Conservation (phyloP, 495 filamentous ascomycete species). For the Aspergillus affinis region DNA sequence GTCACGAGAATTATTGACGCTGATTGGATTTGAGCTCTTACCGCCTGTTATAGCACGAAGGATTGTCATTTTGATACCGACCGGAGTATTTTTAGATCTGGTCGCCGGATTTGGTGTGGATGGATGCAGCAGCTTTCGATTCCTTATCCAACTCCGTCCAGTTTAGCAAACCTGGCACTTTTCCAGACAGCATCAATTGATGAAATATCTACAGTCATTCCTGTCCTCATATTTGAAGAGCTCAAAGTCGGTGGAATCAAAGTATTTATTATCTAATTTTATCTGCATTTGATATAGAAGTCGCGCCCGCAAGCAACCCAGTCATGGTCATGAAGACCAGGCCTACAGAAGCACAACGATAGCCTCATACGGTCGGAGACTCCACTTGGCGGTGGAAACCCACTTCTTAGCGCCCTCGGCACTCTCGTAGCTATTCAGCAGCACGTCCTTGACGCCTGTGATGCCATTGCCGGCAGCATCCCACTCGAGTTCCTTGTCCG, state of each 20-base stretch:
- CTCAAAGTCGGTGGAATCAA: neutral
- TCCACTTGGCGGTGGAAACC: slow-evolving; percentile 31
- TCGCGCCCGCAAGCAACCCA: neutral
- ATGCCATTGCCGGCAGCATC: slow-evolving; percentile 36
- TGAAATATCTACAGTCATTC: neutral
- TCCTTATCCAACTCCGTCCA: neutral
- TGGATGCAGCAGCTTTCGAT: neutral
- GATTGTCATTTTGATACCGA: too few species aligned
- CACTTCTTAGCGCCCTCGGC: slow-evolving; percentile 22
- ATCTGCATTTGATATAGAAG: neutral
- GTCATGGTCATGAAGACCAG: neutral
- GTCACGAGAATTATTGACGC: too few species aligned
- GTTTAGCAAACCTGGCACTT: neutral
- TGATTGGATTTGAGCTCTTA: too few species aligned
- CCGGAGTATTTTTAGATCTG: neutral
- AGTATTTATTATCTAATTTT: neutral
- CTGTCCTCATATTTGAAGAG: neutral
- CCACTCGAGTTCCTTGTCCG: slow-evolving; percentile 40
- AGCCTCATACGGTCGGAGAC: slow-evolving; percentile 43
- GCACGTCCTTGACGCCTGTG: slow-evolving; percentile 31
- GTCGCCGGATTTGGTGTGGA: neutral
- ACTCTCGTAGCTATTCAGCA: slow-evolving; percentile 44
- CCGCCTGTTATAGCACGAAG: too few species aligned
- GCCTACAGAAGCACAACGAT: slow-evolving; percentile 21
- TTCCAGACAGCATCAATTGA: too few species aligned